Conservation (phyloP, 2,329 filamentous ascomycete genomes). For the Talaromyces rugulosus region DNA sequence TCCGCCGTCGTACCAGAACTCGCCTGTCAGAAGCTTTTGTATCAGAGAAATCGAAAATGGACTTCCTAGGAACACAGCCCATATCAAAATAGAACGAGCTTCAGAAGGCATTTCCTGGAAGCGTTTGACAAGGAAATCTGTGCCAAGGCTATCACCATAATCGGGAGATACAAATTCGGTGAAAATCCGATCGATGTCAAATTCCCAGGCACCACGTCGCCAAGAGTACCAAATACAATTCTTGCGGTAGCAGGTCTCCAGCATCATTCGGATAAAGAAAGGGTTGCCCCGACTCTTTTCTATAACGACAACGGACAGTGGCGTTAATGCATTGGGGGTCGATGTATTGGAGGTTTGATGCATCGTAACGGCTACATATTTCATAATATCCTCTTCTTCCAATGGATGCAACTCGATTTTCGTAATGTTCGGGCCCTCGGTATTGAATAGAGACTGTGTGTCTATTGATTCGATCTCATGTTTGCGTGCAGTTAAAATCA, state of each 20-base stretch:
- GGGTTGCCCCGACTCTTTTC: conserved; percentile 86
- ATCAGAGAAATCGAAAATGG: conserved; percentile 81
- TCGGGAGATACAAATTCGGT: conserved; percentile 75
- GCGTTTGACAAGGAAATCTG: conserved; percentile 74
- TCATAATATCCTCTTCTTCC: conserved; percentile 71
- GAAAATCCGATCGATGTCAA: conserved; percentile 80
- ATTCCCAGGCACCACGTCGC: conserved; percentile 75
- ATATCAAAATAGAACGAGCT: conserved; percentile 75
- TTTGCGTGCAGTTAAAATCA: conserved; percentile 72
- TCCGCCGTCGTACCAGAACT: conserved; percentile 59
- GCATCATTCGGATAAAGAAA: conserved; percentile 87
- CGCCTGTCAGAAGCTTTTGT: conserved; percentile 69
- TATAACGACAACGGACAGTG: conserved; percentile 78
- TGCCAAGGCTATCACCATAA: conserved; percentile 75
- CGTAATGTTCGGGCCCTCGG: conserved; percentile 57
- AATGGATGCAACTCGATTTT: conserved; percentile 70
- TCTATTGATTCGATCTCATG: conserved; percentile 56
- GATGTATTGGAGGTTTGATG: conserved; percentile 61
- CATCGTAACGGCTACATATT: conserved; percentile 78
- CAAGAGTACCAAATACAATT: conserved; percentile 91
- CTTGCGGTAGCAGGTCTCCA: conserved; percentile 80
- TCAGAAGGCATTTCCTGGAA: conserved; percentile 70
- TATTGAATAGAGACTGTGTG: conserved; percentile 37
- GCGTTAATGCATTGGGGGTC: conserved; percentile 61
- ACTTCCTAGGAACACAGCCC: conserved; percentile 78